phyloP scores from a whole-genome alignment of 2,329 filamentous ascomycete genomes.

The Fusarium anthophilum region DNA sequence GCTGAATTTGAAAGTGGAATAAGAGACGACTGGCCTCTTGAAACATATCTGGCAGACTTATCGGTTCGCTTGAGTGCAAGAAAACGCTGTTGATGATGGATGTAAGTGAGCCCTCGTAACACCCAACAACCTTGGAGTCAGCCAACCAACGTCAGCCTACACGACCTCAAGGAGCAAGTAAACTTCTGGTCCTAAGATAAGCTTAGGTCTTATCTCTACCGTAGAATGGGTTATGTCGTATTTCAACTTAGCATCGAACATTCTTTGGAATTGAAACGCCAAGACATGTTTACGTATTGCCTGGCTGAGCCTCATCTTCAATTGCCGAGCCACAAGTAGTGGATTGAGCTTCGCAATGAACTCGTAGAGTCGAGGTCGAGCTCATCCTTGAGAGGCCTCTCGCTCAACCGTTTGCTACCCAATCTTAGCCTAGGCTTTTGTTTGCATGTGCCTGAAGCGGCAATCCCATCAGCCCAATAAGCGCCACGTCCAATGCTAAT shows the following conservation, averaged over 20 bases:
- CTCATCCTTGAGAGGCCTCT: slow-evolving; percentile 25
- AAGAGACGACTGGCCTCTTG: background rate
- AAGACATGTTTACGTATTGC: slow-evolving; percentile 11
- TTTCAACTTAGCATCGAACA: background rate
- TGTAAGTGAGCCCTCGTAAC: background rate
- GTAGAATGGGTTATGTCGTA: background rate
- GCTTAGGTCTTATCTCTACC: background rate
- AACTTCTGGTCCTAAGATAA: background rate
- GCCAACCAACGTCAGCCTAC: background rate
- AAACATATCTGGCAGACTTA: background rate
- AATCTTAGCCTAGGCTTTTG: background rate
- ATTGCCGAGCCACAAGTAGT: slow-evolving; percentile 19
- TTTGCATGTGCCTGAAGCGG: slow-evolving; percentile 19
- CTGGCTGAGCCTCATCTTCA: slow-evolving; percentile 14
- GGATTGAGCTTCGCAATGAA: slow-evolving; percentile 12
- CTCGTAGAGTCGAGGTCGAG: background rate
- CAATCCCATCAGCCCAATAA: slow-evolving; percentile 8
- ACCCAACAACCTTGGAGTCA: background rate
- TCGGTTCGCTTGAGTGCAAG: background rate
- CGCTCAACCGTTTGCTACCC: slow-evolving; percentile 5
- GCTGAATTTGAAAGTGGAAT: too few relatives aligned
- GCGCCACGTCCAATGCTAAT: slow-evolving; percentile 4
- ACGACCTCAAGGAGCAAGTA: background rate
- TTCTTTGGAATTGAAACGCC: background rate
- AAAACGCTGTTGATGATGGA: background rate